Conservation (phyloP, 352 stramenopile species). For the Phytopythium aichiense region DNA sequence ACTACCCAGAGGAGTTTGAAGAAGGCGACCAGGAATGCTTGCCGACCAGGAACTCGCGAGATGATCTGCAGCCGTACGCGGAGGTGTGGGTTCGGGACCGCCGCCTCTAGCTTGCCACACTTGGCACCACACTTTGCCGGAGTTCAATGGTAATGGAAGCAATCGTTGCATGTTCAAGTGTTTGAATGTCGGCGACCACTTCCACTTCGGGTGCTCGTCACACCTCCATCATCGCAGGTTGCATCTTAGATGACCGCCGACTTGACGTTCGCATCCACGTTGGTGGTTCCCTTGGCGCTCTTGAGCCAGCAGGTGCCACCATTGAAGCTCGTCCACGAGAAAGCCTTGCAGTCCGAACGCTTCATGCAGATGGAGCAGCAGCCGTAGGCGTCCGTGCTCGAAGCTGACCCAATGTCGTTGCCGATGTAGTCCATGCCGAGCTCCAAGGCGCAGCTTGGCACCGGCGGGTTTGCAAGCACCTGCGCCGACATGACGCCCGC, state of each 20-base stretch:
- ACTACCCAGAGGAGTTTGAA: background rate
- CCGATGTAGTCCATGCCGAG: constrained; percentile 18
- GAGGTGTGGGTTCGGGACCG: background rate
- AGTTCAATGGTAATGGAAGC: background rate
- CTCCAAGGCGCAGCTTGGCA: constrained; percentile 25
- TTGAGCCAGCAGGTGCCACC: constrained; percentile 47
- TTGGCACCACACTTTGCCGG: background rate
- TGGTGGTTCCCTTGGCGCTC: constrained; percentile 21
- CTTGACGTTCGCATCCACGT: constrained; percentile 6
- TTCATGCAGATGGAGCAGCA: constrained; percentile 20
- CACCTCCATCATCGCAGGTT: too few species aligned
- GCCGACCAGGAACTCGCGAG: background rate
- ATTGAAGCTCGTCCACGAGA: constrained; percentile 42
- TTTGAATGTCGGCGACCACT: background rate
- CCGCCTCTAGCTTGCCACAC: background rate
- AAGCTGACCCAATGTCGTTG: constrained; percentile 25
- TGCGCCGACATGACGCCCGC: constrained; percentile 8
- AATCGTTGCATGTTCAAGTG: background rate
- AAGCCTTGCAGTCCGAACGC: constrained; percentile 28
- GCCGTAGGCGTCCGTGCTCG: constrained; percentile 8
- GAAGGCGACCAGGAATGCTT: background rate
- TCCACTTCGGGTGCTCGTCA: too few species aligned
- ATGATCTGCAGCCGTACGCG: background rate
- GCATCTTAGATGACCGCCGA: constrained; percentile 8
- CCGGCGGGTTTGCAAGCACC: constrained; percentile 13